These are phyloP conservation scores for Lenzites betulinus DNA, from an alignment of 768 basidiomycete species.

Conservation along the genomic window DNA sequence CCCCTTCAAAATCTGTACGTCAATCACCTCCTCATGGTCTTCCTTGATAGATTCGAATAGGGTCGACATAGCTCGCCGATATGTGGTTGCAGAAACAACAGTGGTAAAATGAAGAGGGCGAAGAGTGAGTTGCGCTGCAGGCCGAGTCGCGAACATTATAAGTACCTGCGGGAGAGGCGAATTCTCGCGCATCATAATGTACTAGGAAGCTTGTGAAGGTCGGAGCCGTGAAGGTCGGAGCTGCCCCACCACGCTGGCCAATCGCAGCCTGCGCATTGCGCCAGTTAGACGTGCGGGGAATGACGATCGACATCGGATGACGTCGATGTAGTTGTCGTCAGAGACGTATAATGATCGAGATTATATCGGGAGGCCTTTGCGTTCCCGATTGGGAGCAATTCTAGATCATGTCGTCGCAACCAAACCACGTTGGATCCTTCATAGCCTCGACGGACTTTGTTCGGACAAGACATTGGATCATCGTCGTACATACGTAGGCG, in stretches of 20 bases:
- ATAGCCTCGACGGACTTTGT: too few relatives aligned
- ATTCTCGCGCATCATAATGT: neutral
- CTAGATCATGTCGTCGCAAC: too few relatives aligned
- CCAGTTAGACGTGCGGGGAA: neutral
- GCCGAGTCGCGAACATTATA: slow-evolving; percentile 11
- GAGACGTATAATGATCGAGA: slow-evolving; percentile 11
- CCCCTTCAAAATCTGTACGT: neutral
- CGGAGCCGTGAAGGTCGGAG: neutral
- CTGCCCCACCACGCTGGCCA: slow-evolving; percentile 6
- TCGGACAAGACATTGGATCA: too few relatives aligned
- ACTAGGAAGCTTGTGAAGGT: too few relatives aligned
- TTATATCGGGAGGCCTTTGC: slow-evolving; percentile 16
- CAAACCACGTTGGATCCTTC: too few relatives aligned
- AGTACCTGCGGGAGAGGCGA: neutral
- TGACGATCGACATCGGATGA: slow-evolving; percentile 1
- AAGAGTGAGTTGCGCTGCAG: neutral
- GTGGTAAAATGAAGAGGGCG: neutral
- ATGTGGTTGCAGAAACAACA: neutral
- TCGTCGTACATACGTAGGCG: too few relatives aligned
- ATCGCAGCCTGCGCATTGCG: neutral
- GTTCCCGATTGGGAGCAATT: slow-evolving; percentile 2
- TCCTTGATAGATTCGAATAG: slow-evolving; percentile 48
- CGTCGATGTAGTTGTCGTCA: slow-evolving; percentile 2
- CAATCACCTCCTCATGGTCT: slow-evolving; percentile 49
- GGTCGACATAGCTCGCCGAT: slow-evolving; percentile 29